Percentiles rank a stretch among this genome's conserved stretches.
Conservation (phyloP, 495 filamentous ascomycete genomes). For the Lindgomyces ingoldianus region DNA sequence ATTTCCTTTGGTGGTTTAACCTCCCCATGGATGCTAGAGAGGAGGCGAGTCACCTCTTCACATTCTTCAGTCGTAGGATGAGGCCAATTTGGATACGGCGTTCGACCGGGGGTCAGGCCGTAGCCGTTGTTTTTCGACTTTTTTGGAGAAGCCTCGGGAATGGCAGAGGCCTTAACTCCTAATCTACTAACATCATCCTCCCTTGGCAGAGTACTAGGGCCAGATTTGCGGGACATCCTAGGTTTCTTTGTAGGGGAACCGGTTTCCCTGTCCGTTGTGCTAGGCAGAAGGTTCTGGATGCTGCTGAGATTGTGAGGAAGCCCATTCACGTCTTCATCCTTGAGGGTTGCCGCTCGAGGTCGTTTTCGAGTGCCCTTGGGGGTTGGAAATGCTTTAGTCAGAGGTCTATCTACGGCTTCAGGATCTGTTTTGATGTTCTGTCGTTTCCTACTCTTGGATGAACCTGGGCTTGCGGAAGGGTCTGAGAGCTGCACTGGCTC, state of each 20-base stretch:
- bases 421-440: slow-evolving; percentile 10
- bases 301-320: slow-evolving; percentile 44
- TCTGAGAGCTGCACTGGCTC: slow-evolving; percentile 42
- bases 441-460: slow-evolving; percentile 10
- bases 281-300: slow-evolving; percentile 9
- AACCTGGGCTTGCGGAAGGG: slow-evolving; percentile 38
- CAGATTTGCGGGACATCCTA: slow-evolving; percentile 8
- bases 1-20: slow-evolving; percentile 66
- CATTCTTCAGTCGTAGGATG: slow-evolving; percentile 73
- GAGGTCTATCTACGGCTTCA: neutral
- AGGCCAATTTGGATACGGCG: slow-evolving; percentile 69
- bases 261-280: slow-evolving; percentile 7
- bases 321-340: slow-evolving; percentile 42
- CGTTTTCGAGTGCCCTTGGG: slow-evolving; percentile 39
- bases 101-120: slow-evolving; percentile 38
- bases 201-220: neutral
- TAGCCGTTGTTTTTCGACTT: slow-evolving; percentile 24
- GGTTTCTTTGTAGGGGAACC: slow-evolving; percentile 20
- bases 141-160: neutral
- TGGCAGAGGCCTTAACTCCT: slow-evolving; percentile 6
- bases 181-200: slow-evolving; percentile 16
- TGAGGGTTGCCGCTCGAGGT: slow-evolving; percentile 24
- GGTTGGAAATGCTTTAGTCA: slow-evolving; percentile 14
- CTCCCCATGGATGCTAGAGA: slow-evolving; percentile 67
- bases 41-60: slow-evolving; percentile 68